Percentiles rank a stretch among this genome's conserved stretches.
phyloP scores from a whole-genome alignment of 1,284 basidiomycete species.

The Cryptococcus neoformans region DNA sequence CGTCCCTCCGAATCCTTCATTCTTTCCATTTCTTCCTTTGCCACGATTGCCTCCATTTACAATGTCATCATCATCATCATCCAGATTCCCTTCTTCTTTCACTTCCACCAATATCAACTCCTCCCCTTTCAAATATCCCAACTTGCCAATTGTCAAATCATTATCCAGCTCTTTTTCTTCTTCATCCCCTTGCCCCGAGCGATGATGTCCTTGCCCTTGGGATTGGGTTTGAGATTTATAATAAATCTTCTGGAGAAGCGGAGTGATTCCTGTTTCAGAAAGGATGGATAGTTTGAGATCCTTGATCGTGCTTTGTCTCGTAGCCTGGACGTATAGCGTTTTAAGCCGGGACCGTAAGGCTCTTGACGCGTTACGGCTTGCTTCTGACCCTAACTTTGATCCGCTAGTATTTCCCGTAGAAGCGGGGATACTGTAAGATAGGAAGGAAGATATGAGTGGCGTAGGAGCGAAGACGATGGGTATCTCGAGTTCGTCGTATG shows the following conservation, averaged over 20 bases:
- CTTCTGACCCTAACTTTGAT: background rate
- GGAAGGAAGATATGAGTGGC: background rate
- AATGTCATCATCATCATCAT: slow-evolving; percentile 11
- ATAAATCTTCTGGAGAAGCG: slow-evolving; percentile 26
- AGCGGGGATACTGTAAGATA: too few species aligned
- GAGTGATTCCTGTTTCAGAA: slow-evolving; percentile 17
- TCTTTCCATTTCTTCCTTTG: background rate
- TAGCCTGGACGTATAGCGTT: slow-evolving; percentile 3
- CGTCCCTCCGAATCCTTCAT: slow-evolving; percentile 41
- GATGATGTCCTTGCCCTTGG: too few species aligned
- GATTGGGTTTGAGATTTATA: slow-evolving; percentile 4
- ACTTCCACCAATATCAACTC: slow-evolving; percentile 23
- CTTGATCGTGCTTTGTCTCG: slow-evolving; percentile 25
- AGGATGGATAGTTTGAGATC: slow-evolving; percentile 34
- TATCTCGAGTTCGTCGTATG: slow-evolving; percentile 18
- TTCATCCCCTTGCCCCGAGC: too few species aligned
- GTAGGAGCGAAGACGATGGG: slow-evolving; percentile 8
- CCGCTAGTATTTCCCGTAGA: too few species aligned
- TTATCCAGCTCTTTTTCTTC: slow-evolving; percentile 18
- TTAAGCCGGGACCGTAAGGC: slow-evolving; percentile 3
- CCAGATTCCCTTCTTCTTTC: slow-evolving; percentile 19
- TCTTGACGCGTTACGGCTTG: background rate
- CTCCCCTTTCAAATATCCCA: slow-evolving; percentile 25
- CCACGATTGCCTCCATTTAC: background rate
- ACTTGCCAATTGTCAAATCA: slow-evolving; percentile 26